These are phyloP conservation scores for Stachybotrys echinatus DNA, from an alignment of 2,329 filamentous ascomycete genomes.

Conservation along the genomic window DNA sequence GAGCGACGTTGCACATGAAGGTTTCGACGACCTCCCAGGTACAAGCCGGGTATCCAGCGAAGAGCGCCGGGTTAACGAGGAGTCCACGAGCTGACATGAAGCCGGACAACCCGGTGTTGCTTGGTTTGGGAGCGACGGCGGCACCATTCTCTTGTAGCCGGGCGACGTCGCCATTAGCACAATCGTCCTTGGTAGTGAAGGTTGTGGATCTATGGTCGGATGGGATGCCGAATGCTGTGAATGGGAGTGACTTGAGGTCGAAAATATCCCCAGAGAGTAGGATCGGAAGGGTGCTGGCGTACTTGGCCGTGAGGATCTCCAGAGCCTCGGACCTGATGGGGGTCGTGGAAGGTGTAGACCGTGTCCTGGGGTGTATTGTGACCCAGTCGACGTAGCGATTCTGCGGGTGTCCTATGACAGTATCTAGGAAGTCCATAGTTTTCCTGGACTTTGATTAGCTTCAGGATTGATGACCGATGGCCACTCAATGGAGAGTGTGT, in stretches of 20 bases:
- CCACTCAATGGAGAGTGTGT: background rate
- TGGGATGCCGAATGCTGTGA: constrained; percentile 20
- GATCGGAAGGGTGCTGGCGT: constrained; percentile 52
- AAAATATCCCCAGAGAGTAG: constrained; percentile 68
- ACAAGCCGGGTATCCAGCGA: constrained; percentile 50
- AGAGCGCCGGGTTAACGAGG: constrained; percentile 62
- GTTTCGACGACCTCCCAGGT: constrained; percentile 58
- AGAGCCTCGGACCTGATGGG: constrained; percentile 60
- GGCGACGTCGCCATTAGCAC: background rate
- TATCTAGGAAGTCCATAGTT: constrained; percentile 58
- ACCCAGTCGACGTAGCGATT: constrained; percentile 58
- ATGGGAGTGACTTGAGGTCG: constrained; percentile 44
- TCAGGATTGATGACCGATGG: background rate
- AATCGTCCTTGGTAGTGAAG: constrained; percentile 17
- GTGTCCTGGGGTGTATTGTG: constrained; percentile 64
- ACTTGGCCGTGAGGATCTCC: constrained; percentile 45
- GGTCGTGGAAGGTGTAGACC: constrained; percentile 53
- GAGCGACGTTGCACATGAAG: constrained; percentile 55
- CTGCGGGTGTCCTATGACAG: constrained; percentile 49
- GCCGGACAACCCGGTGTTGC: constrained; percentile 48
- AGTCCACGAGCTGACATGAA: constrained; percentile 68
- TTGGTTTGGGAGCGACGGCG: constrained; percentile 18
- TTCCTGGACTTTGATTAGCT: constrained; percentile 22
- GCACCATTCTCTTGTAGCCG: constrained; percentile 1
- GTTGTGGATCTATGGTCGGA: constrained; percentile 23